Evolutionary conservation across 768 basidiomycete genomes (phyloP).

Genomic region (Lyophyllum shimeji): DNA sequence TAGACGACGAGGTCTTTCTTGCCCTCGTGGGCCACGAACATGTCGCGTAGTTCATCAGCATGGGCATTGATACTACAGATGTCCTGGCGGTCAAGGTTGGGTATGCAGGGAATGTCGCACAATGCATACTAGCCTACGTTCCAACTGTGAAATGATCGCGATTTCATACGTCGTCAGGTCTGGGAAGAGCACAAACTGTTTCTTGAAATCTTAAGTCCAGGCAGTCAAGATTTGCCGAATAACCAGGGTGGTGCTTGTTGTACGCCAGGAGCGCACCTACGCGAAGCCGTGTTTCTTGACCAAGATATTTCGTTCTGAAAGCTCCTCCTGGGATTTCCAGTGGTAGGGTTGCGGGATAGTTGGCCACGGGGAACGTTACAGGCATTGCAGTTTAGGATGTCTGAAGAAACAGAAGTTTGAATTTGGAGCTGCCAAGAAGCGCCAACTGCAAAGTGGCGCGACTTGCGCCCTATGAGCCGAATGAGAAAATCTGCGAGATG

Average conservation of each 20-base stretch:
- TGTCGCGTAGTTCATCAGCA: conserved; percentile 28
- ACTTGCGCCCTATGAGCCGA: too few species aligned
- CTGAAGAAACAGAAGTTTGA: too few species aligned
- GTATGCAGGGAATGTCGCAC: neutral
- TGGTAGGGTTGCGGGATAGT: neutral
- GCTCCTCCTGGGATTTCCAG: too few species aligned
- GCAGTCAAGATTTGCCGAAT: neutral
- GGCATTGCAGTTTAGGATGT: neutral
- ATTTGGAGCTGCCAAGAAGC: too few species aligned
- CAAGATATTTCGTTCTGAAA: neutral
- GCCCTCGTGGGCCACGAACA: conserved; percentile 35
- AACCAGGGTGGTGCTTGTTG: conserved; percentile 4
- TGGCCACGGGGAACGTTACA: neutral
- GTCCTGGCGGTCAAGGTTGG: neutral
- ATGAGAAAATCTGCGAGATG: neutral
- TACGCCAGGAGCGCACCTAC: conserved; percentile 5
- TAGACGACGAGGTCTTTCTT: conserved; percentile 29
- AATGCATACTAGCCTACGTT: conserved; percentile 26
- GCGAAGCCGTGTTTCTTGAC: conserved; percentile 6
- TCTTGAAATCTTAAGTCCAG: neutral
- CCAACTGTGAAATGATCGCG: conserved; percentile 36
- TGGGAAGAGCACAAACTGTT: neutral
- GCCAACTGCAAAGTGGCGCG: too few species aligned
- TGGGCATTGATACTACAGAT: conserved; percentile 22
- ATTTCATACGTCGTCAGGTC: conserved; percentile 37